Evolutionary conservation across 108 stramenopile species (phyloP).

Genomic region (Stephanodiscus minutulus): DNA sequence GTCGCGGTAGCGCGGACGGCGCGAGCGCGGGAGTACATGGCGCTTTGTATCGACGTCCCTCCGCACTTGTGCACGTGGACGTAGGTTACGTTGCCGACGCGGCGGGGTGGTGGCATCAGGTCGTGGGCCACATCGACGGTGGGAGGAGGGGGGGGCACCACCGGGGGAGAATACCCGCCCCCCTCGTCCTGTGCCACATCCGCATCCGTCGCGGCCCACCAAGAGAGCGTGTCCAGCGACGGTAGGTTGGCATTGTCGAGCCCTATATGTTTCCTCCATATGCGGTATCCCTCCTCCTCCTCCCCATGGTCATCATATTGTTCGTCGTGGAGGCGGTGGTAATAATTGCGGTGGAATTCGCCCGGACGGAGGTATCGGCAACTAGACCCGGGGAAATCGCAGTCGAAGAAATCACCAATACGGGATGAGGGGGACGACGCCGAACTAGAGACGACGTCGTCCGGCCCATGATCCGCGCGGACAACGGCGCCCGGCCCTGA

Average conservation of each 20-base stretch:
- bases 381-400: background rate
- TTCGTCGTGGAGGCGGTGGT: background rate
- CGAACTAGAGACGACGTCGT: no score
- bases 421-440: no score
- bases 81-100: slow-evolving; percentile 14
- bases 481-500: no score
- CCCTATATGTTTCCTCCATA: slow-evolving; percentile 15
- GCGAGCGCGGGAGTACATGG: slow-evolving; percentile 8
- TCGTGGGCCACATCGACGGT: background rate
- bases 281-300: background rate
- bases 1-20: background rate
- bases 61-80: slow-evolving; percentile 36
- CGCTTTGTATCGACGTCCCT: slow-evolving; percentile 35
- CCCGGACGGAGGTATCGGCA: slow-evolving; percentile 23
- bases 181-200: no score
- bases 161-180: no score
- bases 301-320: no score
- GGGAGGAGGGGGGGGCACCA: no score
- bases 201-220: slow-evolving; percentile 4
- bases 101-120: background rate
- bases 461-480: no score
- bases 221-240: slow-evolving; percentile 21
- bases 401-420: slow-evolving; percentile 34
- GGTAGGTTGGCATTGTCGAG: slow-evolving; percentile 24
- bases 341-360: slow-evolving; percentile 26